These are phyloP conservation scores for Pichia phayaonensis DNA, from an alignment of 805 yeast species.

Conservation along the genomic window DNA sequence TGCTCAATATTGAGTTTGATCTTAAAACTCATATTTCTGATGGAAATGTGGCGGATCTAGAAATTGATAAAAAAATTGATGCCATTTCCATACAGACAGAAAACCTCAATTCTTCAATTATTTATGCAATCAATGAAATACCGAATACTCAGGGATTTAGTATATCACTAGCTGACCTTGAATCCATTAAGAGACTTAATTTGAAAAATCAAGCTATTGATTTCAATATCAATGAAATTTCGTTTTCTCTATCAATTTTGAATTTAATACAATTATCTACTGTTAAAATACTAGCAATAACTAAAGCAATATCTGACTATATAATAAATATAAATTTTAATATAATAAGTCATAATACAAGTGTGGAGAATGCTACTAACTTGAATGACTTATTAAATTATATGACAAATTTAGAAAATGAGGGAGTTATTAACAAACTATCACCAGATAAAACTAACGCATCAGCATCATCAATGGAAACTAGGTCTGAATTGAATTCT, in stretches of 20 bases:
- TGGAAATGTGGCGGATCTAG: background rate
- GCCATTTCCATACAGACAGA: background rate
- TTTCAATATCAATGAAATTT: background rate
- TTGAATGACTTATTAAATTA: background rate
- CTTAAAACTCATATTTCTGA: background rate
- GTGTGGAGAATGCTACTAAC: background rate
- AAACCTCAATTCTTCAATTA: background rate
- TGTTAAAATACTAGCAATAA: background rate
- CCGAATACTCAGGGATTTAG: background rate
- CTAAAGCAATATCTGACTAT: background rate
- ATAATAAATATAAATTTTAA: background rate
- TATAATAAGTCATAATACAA: background rate
- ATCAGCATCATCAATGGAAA: background rate
- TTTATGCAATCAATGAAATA: background rate
- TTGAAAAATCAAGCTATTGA: slow-evolving; percentile 1
- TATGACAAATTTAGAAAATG: background rate
- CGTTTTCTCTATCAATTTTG: background rate
- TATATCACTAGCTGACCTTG: background rate
- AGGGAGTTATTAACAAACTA: background rate
- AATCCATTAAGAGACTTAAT: slow-evolving; percentile 1
- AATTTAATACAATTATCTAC: background rate
- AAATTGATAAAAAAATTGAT: background rate
- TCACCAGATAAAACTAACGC: background rate
- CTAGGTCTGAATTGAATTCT: background rate
- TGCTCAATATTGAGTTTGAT: background rate